Percentiles rank a stretch among this genome's conserved stretches.
Evolutionary conservation across 257 asterid genomes (phyloP).

Genomic region (Fraxinus americana): DNA sequence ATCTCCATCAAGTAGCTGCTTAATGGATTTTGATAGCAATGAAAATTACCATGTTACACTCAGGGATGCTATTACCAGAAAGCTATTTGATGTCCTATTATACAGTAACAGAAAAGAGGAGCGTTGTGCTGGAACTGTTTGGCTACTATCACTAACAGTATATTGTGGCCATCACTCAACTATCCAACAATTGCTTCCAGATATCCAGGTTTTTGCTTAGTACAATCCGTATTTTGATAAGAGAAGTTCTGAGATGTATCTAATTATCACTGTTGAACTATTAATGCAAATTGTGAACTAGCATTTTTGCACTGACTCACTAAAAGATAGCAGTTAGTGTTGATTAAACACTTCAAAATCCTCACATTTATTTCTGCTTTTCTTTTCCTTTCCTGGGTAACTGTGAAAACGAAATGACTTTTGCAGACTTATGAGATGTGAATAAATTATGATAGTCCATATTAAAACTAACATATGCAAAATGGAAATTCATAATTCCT

Average conservation of each 20-base stretch:
- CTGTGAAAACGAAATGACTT: background rate
- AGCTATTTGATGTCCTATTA: conserved; percentile 85
- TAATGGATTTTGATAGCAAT: conserved; percentile 50
- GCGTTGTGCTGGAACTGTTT: conserved; percentile 98
- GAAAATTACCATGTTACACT: conserved; percentile 67
- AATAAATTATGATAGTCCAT: background rate
- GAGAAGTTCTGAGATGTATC: background rate
- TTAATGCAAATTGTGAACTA: background rate
- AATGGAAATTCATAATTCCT: background rate
- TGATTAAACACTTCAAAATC: background rate
- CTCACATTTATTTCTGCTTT: background rate
- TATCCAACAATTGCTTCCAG: conserved; percentile 91
- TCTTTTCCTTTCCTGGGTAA: background rate
- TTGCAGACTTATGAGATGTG: background rate
- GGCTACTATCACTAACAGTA: conserved; percentile 88
- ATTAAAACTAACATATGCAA: background rate
- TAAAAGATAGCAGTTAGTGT: background rate
- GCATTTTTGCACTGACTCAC: background rate
- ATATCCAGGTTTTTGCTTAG: conserved; percentile 76
- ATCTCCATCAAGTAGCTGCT: conserved; percentile 44
- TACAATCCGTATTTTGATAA: background rate
- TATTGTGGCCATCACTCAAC: conserved; percentile 83
- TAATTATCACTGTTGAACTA: background rate
- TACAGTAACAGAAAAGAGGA: conserved; percentile 95
- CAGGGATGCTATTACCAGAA: conserved; percentile 81